Conservation (phyloP, 495 filamentous ascomycete genomes). For the Hypoxylon lienhwacheense region DNA sequence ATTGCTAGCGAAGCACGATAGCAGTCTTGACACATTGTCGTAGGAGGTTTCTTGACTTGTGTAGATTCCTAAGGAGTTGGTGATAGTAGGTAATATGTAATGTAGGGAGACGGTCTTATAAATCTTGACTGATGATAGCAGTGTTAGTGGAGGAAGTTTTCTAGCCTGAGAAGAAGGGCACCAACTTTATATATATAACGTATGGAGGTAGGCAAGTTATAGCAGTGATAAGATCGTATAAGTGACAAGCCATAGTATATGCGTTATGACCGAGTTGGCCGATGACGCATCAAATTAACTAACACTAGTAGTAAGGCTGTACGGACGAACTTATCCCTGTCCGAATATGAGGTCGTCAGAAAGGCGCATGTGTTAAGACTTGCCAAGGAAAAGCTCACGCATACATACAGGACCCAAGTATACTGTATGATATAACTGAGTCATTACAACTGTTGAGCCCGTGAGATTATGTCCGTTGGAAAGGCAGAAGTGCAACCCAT, state of each 20-base stretch:
- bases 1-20: conserved; percentile 25
- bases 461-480: too few species aligned
- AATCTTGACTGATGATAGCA: neutral
- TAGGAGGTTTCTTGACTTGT: neutral
- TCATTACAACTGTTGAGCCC: too few species aligned
- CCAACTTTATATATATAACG: conserved; percentile 20
- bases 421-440: too few species aligned
- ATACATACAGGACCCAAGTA: too few species aligned
- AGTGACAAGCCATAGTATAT: too few species aligned
- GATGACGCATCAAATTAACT: too few species aligned
- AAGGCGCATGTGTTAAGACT: neutral
- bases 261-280: too few species aligned
- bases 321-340: neutral
- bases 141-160: neutral
- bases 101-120: neutral
- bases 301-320: conserved; percentile 10
- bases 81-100: neutral
- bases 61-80: neutral
- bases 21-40: conserved; percentile 23
- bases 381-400: too few species aligned
- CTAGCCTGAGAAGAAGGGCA: conserved; percentile 19
- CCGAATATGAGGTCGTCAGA: conserved; percentile 7
- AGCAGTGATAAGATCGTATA: neutral
- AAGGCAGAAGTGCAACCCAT: too few species aligned
- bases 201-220: too few species aligned